Conservation (phyloP, 73 alveolate genomes). For the Breviolum minutum region DNA sequence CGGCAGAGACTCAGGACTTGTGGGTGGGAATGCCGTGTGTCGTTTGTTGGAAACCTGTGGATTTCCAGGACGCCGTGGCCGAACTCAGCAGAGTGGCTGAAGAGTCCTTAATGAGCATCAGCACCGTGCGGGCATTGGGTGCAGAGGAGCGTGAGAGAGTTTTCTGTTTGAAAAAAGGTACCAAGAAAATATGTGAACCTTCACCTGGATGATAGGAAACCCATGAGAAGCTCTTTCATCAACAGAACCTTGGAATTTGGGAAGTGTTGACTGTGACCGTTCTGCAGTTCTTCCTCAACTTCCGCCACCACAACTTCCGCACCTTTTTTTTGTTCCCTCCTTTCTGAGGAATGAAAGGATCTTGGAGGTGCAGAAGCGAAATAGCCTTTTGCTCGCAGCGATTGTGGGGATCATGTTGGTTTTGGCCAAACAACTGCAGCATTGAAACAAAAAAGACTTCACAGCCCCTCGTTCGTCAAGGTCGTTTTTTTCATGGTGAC, state of each 20-base stretch:
- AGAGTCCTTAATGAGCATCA: slow-evolving; percentile 39
- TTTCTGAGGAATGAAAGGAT: slow-evolving; percentile 23
- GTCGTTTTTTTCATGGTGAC: too few species aligned
- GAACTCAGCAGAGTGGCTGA: slow-evolving; percentile 86
- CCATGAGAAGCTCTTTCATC: slow-evolving; percentile 21
- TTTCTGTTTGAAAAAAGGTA: background rate
- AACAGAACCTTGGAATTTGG: background rate
- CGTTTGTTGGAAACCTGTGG: background rate
- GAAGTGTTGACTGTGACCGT: too few species aligned
- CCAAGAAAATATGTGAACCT: background rate
- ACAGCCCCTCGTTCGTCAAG: background rate
- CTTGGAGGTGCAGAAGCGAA: slow-evolving; percentile 19
- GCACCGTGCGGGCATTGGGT: slow-evolving; percentile 84
- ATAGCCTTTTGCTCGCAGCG: background rate
- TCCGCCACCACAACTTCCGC: too few species aligned
- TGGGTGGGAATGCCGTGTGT: background rate
- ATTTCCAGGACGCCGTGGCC: slow-evolving; percentile 71
- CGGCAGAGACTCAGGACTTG: slow-evolving; percentile 58
- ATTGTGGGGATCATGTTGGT: background rate
- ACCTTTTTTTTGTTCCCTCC: too few species aligned
- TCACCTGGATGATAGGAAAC: background rate
- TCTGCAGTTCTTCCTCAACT: too few species aligned
- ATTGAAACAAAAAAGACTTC: background rate
- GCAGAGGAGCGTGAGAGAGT: slow-evolving; percentile 33
- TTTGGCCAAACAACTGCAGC: background rate